These are phyloP conservation scores for Gracilaria gracilis DNA, from an alignment of 23 red algal genomes.

Conservation along the genomic window DNA sequence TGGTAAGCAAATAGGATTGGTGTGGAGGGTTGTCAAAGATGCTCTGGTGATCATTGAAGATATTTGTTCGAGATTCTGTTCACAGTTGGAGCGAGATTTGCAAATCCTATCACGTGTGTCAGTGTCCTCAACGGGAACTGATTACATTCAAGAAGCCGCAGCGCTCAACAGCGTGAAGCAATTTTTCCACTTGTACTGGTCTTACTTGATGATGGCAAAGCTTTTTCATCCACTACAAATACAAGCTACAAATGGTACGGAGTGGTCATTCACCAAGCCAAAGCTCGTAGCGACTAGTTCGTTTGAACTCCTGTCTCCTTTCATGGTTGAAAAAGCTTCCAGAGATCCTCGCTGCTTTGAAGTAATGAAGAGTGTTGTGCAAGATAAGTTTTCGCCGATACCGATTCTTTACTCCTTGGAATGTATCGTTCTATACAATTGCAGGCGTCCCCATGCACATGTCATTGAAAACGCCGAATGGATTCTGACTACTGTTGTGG, in stretches of 20 bases:
- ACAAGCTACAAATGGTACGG: background rate
- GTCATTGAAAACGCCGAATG: background rate
- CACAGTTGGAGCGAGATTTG: background rate
- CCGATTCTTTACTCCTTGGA: constrained; percentile 42
- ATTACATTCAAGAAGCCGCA: constrained; percentile 35
- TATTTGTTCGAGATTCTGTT: background rate
- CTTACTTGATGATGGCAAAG: background rate
- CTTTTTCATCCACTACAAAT: background rate
- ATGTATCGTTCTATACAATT: constrained; percentile 32
- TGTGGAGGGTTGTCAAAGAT: background rate
- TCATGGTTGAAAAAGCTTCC: constrained; percentile 36
- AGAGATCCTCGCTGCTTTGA: background rate
- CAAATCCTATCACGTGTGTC: background rate
- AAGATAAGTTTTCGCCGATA: background rate
- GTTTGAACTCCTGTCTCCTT: constrained; percentile 28
- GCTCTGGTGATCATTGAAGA: background rate
- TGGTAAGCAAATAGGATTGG: too few relatives aligned
- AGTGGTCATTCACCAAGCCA: background rate
- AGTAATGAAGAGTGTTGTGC: constrained; percentile 2
- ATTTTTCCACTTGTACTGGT: constrained; percentile 46
- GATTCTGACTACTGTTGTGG: constrained; percentile 3
- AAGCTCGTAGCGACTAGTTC: background rate
- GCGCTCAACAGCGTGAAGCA: constrained; percentile 11
- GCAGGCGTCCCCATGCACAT: background rate
- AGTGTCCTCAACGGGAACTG: background rate